Base-by-base conservation (phyloP, 768 basidiomycete genomes). In the Exidia glandulosa region DNA sequence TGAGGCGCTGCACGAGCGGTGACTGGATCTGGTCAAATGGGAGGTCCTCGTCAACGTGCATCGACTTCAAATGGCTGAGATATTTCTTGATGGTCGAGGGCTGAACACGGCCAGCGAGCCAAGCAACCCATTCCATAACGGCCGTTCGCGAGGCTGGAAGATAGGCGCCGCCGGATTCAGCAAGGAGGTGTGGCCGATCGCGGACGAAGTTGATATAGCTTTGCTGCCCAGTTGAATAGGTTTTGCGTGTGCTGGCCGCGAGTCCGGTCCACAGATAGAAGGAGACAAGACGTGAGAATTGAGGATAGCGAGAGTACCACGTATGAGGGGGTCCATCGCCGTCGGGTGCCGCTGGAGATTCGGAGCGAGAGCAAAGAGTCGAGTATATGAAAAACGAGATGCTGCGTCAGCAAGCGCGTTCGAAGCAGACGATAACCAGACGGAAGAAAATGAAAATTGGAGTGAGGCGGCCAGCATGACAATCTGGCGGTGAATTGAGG, bases 261-360 rank as follows among this genome's bases (percentile, higher is more conserved):
- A 72, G 65, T 2, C 71, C 69, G 54, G 73, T 67, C 69, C 67
- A 73, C 13, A 73, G 66, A 61, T 61, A 68, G 54, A 66, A 66
- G 14, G 66, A 64, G 3, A 66, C 62, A 2, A 16, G 14, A 2
- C 55, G 33, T 37, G 32, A 64, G 64, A 59, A 37, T 29, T 56
- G 67, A 58, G 23, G 60, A 32, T 63, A 58, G 27, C 33, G 45
- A 41, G 62, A 19, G 60, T 66, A 65, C 65, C 65, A 67, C 36
- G 34, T 31, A 56, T 37, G 31, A 32, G 67, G 60, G 59, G 61
- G 63, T 59, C 45, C 37, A 45, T 32, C 23, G 50, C 66, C 66
- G 61, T 67, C 66, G 48, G 70, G 64, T 60, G 58, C 61, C 33
- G 47, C 6, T 56, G 23, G 19, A 71, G 68, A 36, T 66, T n/a